These are phyloP conservation scores for Lachancea quebecensis DNA, from an alignment of 805 yeast genomes.

Conservation along the genomic window DNA sequence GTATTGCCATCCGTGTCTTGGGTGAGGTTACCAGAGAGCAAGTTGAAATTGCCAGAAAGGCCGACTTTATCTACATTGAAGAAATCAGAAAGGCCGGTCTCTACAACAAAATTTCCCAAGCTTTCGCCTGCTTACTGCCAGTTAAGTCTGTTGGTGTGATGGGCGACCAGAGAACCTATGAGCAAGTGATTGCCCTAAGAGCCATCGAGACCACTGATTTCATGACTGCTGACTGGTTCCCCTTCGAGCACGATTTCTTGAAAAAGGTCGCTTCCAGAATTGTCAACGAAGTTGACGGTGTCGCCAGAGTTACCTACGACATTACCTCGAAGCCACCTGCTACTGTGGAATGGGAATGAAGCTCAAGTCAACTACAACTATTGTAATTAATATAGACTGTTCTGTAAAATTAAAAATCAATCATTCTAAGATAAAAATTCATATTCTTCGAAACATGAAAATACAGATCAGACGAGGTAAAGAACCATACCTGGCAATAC, in stretches of 20 bases:
- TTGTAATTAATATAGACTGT: not conserved
- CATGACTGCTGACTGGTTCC: conserved; percentile 99
- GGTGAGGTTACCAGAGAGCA: conserved; percentile 95
- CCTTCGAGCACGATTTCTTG: conserved; percentile 85
- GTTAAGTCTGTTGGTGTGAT: conserved; percentile 98
- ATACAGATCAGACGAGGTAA: too few relatives aligned
- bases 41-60: conserved; percentile 94
- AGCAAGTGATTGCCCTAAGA: conserved; percentile 97
- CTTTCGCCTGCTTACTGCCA: conserved; percentile 94
- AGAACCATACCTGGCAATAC: not conserved
- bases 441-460: not conserved
- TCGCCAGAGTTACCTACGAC: conserved; percentile 97
- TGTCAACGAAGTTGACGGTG: conserved; percentile 98
- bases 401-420: not conserved
- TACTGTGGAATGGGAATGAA: conserved; percentile 97
- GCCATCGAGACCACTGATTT: conserved; percentile 97
- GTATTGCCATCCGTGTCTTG: conserved; percentile 94
- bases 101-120: conserved; percentile 90
- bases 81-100: conserved; percentile 92
- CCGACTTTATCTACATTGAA: conserved; percentile 91
- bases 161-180: conserved; percentile 99
- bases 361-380: too few relatives aligned
- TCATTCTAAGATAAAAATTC: not conserved
- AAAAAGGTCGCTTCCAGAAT: conserved; percentile 92
- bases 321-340: conserved; percentile 99